Conservation (phyloP, 2,329 filamentous ascomycete genomes). For the Dendrostoma leiphaemia region DNA sequence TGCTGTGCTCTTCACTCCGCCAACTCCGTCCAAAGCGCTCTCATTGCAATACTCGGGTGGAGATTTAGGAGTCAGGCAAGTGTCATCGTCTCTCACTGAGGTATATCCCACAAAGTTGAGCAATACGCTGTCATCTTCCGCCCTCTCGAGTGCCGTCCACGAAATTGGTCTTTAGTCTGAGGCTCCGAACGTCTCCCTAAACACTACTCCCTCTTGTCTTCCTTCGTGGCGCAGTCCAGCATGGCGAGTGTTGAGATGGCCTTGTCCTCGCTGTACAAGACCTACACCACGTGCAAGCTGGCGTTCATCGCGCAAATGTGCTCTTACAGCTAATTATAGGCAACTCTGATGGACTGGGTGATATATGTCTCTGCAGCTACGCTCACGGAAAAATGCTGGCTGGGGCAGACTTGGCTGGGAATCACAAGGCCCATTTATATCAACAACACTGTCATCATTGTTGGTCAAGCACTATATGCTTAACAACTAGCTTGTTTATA, state of each 20-base stretch:
- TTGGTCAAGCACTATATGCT: no score
- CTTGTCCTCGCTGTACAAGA: background rate
- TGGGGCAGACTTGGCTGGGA: no score
- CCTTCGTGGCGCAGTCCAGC: background rate
- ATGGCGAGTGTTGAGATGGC: background rate
- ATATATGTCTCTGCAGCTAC: background rate
- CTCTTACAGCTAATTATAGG: background rate
- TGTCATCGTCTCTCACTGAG: conserved; percentile 19
- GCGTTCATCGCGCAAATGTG: background rate
- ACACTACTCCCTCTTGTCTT: background rate
- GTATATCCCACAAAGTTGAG: conserved; percentile 14
- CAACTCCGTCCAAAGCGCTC: background rate
- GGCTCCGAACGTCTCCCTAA: background rate
- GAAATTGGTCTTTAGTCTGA: background rate
- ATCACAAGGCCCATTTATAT: no score
- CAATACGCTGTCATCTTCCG: background rate
- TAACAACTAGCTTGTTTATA: no score
- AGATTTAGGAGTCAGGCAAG: conserved; percentile 9
- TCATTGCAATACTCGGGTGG: background rate
- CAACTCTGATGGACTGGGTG: background rate
- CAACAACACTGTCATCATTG: no score
- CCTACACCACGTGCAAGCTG: background rate
- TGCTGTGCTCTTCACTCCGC: background rate
- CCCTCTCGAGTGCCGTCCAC: no score
- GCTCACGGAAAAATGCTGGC: no score